Evolutionary conservation across 2,329 filamentous ascomycete genomes (phyloP).

Genomic region (Xylaria sp.): DNA sequence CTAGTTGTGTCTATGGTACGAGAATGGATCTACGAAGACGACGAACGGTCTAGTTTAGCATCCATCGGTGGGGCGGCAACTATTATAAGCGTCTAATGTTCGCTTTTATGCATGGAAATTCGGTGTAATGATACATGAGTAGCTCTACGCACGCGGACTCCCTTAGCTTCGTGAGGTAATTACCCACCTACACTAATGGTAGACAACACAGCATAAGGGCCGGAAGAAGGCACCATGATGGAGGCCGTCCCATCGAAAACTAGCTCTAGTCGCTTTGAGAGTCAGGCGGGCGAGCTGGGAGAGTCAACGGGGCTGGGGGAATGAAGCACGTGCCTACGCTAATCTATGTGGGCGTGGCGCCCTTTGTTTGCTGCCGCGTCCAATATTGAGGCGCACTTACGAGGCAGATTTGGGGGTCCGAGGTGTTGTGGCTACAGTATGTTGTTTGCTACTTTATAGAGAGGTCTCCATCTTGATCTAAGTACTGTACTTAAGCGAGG

Average conservation of each 20-base stretch:
- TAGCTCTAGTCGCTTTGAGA: neutral
- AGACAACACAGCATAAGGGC: neutral
- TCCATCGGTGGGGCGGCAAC: neutral
- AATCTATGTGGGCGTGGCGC: constrained; percentile 9
- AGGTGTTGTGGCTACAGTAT: neutral
- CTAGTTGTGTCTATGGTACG: too few species aligned
- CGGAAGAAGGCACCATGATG: neutral
- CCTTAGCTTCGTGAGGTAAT: neutral
- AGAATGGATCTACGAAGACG: too few species aligned
- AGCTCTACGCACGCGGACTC: neutral
- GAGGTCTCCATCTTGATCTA: neutral
- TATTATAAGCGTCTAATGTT: too few species aligned
- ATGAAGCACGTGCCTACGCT: constrained; percentile 23
- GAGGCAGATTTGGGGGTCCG: constrained; percentile 18
- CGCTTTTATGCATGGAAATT: neutral
- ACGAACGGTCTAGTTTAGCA: neutral
- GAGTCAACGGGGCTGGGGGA: neutral
- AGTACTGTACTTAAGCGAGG: neutral
- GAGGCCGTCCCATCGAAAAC: neutral
- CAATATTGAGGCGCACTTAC: constrained; percentile 12
- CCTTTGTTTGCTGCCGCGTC: neutral
- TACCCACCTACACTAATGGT: neutral
- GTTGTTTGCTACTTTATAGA: too few species aligned
- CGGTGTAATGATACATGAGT: neutral
- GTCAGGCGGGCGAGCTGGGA: neutral